Conservation (phyloP, 106 monocot genomes). For the Allium cepa region DNA sequence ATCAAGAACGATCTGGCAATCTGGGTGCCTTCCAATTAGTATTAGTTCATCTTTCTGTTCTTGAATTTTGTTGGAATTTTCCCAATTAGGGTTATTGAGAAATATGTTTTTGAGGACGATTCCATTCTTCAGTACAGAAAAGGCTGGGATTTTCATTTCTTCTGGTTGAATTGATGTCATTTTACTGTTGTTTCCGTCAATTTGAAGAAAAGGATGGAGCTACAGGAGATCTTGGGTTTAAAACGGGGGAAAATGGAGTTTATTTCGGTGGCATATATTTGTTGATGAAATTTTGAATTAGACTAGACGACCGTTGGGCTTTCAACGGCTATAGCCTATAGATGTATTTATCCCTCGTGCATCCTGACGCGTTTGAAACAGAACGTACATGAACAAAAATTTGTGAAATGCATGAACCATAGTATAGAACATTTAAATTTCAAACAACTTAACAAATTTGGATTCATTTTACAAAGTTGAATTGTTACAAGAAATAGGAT, state of each 20-base stretch:
- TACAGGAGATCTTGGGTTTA: background rate
- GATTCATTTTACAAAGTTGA: no score
- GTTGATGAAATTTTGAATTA: background rate
- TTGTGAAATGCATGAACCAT: no score
- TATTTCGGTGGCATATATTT: background rate
- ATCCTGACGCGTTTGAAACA: no score
- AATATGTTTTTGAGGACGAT: slow-evolving; percentile 72
- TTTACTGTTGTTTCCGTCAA: background rate
- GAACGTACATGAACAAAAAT: no score
- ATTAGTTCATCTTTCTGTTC: slow-evolving; percentile 17
- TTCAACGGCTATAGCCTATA: no score
- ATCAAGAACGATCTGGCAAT: slow-evolving; percentile 82
- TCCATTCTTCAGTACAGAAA: slow-evolving; percentile 77
- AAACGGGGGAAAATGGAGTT: background rate
- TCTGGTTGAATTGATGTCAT: slow-evolving; percentile 8
- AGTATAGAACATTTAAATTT: no score
- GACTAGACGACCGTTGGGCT: no score
- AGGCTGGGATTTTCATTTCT: slow-evolving; percentile 43
- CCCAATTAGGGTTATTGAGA: slow-evolving; percentile 42
- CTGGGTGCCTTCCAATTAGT: slow-evolving; percentile 82
- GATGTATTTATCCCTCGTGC: no score
- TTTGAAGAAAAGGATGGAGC: background rate
- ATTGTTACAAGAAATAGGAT: no score
- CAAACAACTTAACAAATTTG: no score
- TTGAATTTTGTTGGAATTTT: background rate